phyloP scores from a whole-genome alignment of 2,329 filamentous ascomycete genomes.

The Pseudonectria foliicola region DNA sequence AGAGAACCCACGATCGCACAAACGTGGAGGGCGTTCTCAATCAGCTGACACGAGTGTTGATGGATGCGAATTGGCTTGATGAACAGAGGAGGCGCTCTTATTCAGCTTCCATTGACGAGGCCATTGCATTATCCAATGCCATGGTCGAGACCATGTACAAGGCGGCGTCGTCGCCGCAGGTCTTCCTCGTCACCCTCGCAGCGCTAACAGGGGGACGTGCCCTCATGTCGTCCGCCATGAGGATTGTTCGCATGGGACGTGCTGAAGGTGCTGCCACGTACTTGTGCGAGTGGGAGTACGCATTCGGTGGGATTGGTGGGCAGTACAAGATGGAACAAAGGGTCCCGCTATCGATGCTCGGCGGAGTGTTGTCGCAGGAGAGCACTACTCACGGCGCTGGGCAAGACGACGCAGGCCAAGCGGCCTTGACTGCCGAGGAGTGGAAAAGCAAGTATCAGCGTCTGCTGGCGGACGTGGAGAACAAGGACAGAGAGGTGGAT shows the following conservation, averaged over 20 bases:
- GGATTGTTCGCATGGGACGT: constrained; percentile 38
- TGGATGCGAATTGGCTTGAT: constrained; percentile 47
- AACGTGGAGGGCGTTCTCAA: constrained; percentile 52
- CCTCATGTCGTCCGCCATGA: constrained; percentile 37
- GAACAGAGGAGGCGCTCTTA: constrained; percentile 34
- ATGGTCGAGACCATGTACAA: constrained; percentile 47
- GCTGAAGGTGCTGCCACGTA: constrained; percentile 38
- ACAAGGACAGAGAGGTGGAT: constrained; percentile 47
- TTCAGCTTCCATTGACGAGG: constrained; percentile 44
- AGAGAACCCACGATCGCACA: constrained; percentile 38
- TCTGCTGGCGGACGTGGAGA: constrained; percentile 52
- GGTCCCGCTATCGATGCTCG: constrained; percentile 38
- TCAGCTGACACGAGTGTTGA: constrained; percentile 44
- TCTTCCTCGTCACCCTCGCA: constrained; percentile 53
- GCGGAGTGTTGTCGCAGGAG: constrained; percentile 23
- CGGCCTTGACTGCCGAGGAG: constrained; percentile 27
- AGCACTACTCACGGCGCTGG: too few relatives aligned
- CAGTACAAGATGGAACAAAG: constrained; percentile 45
- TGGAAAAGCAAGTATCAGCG: constrained; percentile 50
- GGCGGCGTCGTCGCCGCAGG: constrained; percentile 43
- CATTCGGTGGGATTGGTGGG: constrained; percentile 45
- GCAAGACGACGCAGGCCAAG: constrained; percentile 10
- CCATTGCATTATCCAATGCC: constrained; percentile 44
- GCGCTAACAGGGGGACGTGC: constrained; percentile 48
- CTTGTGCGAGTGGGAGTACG: constrained; percentile 47